Evolutionary conservation across 2,329 filamentous ascomycete species (phyloP), one percentile per base, ranked within the genome.

Genomic region (Aureobasidium leucospermi): DNA sequence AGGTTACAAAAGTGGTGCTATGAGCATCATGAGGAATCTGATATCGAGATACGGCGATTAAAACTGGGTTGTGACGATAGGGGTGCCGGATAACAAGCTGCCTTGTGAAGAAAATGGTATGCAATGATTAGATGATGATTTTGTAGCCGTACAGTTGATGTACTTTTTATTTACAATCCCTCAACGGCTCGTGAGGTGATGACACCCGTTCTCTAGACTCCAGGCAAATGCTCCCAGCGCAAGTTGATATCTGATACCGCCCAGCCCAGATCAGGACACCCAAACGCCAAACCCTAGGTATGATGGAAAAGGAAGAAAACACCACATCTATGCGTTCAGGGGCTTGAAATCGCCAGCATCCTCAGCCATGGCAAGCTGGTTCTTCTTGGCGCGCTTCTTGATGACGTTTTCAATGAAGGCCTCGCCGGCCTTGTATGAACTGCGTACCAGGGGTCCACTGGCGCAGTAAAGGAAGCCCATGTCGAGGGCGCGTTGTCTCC

Each of bases 381-480:
- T 71, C 57, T 71, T 70, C 62, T 69, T 74, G 38, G 73, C 81
- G 53, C 90, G 81, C 83, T 96, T 96, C 75, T 90, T 89, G 62
- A 99, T 77, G 19, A 99, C 93, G 68, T 99, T 99, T 80, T 99
- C 94, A 67, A 99, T 99, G 71, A 99, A 99, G 1, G 91, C 90
- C 78, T 99, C 94, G 39, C 94, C 94, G 2, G 94, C 94, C 79
- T 99, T 99, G 78, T 99, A 99, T 48, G 89, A 95, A 66, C 91
- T 96, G 62, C 94, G 84, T 28, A 99, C 93, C 49, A 99, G 78
- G 1, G 94, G 94, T 0, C 94, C 94, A 60, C 89, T 94, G 13
- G 94, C 94, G 72, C 91, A 96, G 78, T 97, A 99, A 66, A 99
- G 75, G 81, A 99, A 99, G 49, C 94, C 94, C 85, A 97, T 85